Percentiles rank a stretch among this genome's conserved stretches.
phyloP scores from a whole-genome alignment of 768 basidiomycete species.

The Tylopilus sp. region DNA sequence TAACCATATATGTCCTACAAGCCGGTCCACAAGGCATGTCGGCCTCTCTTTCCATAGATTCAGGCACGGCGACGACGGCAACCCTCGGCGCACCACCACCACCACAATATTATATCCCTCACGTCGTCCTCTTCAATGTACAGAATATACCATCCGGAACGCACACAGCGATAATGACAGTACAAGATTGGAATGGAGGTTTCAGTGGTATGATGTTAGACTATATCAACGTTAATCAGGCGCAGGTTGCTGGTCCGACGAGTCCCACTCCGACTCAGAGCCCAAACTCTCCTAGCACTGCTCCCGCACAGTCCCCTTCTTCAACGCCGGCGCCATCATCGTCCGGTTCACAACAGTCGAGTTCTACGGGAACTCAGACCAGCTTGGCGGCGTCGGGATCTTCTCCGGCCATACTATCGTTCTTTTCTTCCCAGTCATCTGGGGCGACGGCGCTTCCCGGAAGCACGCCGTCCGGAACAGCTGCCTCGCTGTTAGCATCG shows the following conservation, averaged over 20 bases:
- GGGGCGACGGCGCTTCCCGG: constrained; percentile 11
- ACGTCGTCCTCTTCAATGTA: constrained; percentile 16
- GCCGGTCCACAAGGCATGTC: constrained; percentile 27
- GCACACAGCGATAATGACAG: constrained; percentile 24
- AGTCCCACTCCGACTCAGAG: neutral
- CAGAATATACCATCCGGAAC: constrained; percentile 23
- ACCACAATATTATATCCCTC: constrained; percentile 25
- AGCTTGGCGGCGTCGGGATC: neutral
- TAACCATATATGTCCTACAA: constrained; percentile 28
- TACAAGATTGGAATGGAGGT: constrained; percentile 22
- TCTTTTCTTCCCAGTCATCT: constrained; percentile 2
- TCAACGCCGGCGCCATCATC: neutral
- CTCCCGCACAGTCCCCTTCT: constrained; percentile 8
- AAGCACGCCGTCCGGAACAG: constrained; percentile 11
- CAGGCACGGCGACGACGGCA: constrained; percentile 19
- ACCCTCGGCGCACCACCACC: constrained; percentile 20
- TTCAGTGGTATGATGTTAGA: constrained; percentile 31
- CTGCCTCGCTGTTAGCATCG: neutral
- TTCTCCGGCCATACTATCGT: neutral
- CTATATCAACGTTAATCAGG: constrained; percentile 26
- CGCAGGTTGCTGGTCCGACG: constrained; percentile 9
- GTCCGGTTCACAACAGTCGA: neutral
- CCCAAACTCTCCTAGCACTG: neutral
- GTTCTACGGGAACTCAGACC: constrained; percentile 1
- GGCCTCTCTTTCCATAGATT: constrained; percentile 26